Percentiles rank a stretch among this genome's conserved stretches.
Evolutionary conservation across 257 asterid species (phyloP).

Genomic region (Petunia secreta): DNA sequence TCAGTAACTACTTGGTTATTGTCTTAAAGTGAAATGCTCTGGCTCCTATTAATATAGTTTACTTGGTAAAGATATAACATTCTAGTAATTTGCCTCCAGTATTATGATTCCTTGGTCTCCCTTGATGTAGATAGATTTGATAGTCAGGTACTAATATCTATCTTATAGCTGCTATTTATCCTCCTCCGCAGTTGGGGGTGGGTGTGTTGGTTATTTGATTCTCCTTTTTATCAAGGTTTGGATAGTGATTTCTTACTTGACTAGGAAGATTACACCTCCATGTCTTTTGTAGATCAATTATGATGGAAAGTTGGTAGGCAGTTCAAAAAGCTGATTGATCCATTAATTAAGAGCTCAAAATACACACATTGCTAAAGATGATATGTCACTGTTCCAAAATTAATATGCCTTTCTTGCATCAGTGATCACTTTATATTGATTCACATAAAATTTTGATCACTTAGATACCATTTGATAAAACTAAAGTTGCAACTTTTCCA

Average conservation of each 20-base stretch:
- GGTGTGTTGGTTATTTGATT: not conserved
- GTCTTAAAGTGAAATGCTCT: not conserved
- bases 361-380: slow-evolving; percentile 9
- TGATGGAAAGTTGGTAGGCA: not conserved
- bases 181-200: not conserved
- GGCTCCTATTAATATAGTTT: not conserved
- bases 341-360: not conserved
- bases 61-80: not conserved
- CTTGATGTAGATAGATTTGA: not conserved
- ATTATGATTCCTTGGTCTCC: not conserved
- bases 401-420: not conserved
- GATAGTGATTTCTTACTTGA: not conserved
- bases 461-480: not conserved
- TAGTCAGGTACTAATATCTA: not conserved
- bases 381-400: not conserved
- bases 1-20: not conserved
- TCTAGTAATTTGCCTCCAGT: not conserved
- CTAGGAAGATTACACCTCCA: not conserved
- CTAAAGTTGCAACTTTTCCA: not conserved
- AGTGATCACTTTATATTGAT: not conserved
- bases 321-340: not conserved
- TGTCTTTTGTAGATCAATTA: not conserved
- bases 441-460: not conserved
- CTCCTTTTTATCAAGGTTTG: not conserved
- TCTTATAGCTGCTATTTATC: not conserved